phyloP scores from a whole-genome alignment of 169 alveolate genomes.

The Cryptosporidium muris region DNA sequence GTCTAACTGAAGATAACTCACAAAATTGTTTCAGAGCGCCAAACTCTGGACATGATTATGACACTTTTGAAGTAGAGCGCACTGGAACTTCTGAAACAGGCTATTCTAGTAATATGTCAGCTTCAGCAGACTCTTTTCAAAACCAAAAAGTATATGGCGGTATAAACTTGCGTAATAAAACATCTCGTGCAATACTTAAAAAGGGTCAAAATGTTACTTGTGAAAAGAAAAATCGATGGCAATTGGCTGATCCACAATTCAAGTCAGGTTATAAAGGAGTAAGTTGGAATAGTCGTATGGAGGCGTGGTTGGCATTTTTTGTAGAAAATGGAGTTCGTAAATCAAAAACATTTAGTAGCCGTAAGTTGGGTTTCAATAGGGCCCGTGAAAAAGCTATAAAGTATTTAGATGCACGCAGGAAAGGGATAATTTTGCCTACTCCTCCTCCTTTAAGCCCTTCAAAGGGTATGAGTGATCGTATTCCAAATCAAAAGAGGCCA shows the following conservation, averaged over 20 bases:
- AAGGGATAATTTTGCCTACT: slow-evolving; percentile 54
- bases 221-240: slow-evolving; percentile 61
- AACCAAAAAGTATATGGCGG: too few relatives aligned
- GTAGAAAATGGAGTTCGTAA: slow-evolving; percentile 58
- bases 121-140: not conserved
- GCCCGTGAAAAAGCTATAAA: slow-evolving; percentile 59
- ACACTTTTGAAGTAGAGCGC: not conserved
- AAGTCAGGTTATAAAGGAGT: slow-evolving; percentile 64
- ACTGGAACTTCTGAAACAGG: not conserved
- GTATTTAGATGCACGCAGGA: slow-evolving; percentile 51
- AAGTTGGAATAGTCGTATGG: slow-evolving; percentile 69
- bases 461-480: slow-evolving; percentile 50
- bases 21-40: not conserved
- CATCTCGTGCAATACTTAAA: too few relatives aligned
- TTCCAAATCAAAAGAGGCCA: slow-evolving; percentile 30
- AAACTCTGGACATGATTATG: too few relatives aligned
- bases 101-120: not conserved
- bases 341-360: slow-evolving; percentile 62
- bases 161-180: too few relatives aligned
- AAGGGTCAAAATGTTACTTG: not conserved
- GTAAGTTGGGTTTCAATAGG: slow-evolving; percentile 63
- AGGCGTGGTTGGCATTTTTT: slow-evolving; percentile 67
- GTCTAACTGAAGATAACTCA: slow-evolving; percentile 32
- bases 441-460: slow-evolving; percentile 70
- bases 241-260: slow-evolving; percentile 60